Conservation (phyloP, 1,284 basidiomycete genomes). For the Heliocybe sulcata region DNA sequence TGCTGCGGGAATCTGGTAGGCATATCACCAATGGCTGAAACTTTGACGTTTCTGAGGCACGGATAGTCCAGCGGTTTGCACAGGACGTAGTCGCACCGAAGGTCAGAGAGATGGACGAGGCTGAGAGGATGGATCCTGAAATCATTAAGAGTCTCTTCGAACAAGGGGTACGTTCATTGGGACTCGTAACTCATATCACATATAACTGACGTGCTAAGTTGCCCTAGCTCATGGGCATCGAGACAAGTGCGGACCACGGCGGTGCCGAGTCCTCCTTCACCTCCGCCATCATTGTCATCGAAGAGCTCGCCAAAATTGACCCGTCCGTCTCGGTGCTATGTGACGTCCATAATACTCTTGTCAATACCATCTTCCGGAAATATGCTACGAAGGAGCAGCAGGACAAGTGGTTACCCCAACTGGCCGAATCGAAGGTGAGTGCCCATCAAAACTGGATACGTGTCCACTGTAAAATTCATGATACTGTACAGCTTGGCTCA, state of each 20-base stretch:
- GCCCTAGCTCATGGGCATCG: conserved; percentile 90
- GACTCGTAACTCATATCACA: not conserved
- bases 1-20: conserved; percentile 84
- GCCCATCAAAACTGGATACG: not conserved
- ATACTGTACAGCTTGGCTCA: conserved; percentile 69
- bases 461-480: conserved; percentile 3
- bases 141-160: conserved; percentile 92
- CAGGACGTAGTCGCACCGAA: conserved; percentile 85
- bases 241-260: conserved; percentile 79
- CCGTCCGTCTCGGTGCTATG: conserved; percentile 95
- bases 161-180: conserved; percentile 80
- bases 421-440: conserved; percentile 72
- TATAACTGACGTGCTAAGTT: conserved; percentile 8
- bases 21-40: conserved; percentile 7
- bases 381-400: conserved; percentile 84
- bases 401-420: conserved; percentile 84
- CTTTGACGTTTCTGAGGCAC: not conserved
- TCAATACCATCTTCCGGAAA: conserved; percentile 91
- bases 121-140: conserved; percentile 88
- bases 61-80: conserved; percentile 79
- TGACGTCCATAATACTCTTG: conserved; percentile 97
- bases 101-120: conserved; percentile 97
- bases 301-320: conserved; percentile 95
- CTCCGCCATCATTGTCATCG: conserved; percentile 93
- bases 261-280: conserved; percentile 93